Evolutionary conservation across 306 rosid species (phyloP).

Genomic region (Pterocarpus macrocarpus): DNA sequence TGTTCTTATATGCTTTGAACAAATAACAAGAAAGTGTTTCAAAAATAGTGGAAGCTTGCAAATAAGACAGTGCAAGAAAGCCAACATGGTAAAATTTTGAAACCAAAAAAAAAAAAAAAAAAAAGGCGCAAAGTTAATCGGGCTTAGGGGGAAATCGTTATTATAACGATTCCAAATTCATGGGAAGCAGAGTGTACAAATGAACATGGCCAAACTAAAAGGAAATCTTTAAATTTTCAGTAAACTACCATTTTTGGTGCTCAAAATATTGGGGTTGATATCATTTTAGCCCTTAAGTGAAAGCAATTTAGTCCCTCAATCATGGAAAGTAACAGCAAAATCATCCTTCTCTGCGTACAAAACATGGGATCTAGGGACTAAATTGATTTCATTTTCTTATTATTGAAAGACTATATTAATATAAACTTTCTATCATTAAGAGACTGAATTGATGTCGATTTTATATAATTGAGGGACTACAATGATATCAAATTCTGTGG

Average conservation of each 20-base stretch:
- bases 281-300: no score
- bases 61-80: not conserved
- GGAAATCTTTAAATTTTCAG: not conserved
- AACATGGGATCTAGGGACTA: not conserved
- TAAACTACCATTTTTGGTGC: not conserved
- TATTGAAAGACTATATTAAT: no score
- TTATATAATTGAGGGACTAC: not conserved
- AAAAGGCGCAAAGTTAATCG: not conserved
- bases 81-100: not conserved
- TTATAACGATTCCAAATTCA: not conserved
- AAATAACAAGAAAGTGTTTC: constrained; percentile 36
- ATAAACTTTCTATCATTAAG: no score
- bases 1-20: not conserved
- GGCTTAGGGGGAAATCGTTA: constrained; percentile 21
- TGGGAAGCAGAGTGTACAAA: not conserved
- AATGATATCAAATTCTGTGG: no score
- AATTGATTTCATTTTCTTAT: no score
- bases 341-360: no score
- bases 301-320: not conserved
- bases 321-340: not conserved
- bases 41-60: not conserved
- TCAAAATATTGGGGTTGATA: not conserved
- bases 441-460: not conserved
- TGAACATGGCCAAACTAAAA: constrained; percentile 13
- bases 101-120: not conserved